phyloP scores from a whole-genome alignment of 2,329 filamentous ascomycete genomes.

The Paracorniculantispora psalliotae region DNA sequence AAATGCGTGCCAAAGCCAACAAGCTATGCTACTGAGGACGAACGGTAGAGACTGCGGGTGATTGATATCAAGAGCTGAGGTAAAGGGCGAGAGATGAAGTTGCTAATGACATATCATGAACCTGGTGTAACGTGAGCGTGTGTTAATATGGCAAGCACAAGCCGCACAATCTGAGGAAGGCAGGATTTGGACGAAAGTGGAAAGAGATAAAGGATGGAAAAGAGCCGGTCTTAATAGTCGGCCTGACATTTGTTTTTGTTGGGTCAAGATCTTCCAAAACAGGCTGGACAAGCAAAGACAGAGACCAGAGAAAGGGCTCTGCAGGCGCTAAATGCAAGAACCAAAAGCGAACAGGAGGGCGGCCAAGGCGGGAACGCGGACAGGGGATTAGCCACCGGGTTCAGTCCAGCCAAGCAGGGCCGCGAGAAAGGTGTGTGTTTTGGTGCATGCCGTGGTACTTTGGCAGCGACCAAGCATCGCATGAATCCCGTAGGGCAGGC shows the following conservation, averaged over 20 bases:
- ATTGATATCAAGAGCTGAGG: not conserved
- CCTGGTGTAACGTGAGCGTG: not conserved
- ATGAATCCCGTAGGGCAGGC: slow-evolving; percentile 1
- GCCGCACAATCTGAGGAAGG: not conserved
- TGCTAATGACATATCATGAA: slow-evolving; percentile 6
- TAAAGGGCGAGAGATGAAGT: not conserved
- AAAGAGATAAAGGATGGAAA: not conserved
- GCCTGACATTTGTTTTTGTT: slow-evolving; percentile 1
- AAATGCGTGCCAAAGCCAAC: not conserved
- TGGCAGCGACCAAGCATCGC: not conserved
- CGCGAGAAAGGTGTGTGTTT: not conserved
- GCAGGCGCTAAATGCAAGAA: not conserved
- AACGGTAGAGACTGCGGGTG: slow-evolving; percentile 9
- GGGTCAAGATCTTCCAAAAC: not conserved
- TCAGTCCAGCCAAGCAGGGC: not conserved
- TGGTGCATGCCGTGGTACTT: not conserved
- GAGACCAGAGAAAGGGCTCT: not conserved
- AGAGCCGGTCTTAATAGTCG: slow-evolving; percentile 6
- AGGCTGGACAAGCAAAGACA: not conserved
- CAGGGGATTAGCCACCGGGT: not conserved
- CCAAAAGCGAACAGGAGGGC: not conserved
- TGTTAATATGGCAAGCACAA: slow-evolving; percentile 4
- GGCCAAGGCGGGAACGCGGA: not conserved
- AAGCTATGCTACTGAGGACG: not conserved
- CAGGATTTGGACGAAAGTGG: not conserved